A percentile compares a stretch with the other conserved stretches of the same genome.
phyloP scores from a whole-genome alignment of 2,329 filamentous ascomycete species.

The Aspergillus sp. region DNA sequence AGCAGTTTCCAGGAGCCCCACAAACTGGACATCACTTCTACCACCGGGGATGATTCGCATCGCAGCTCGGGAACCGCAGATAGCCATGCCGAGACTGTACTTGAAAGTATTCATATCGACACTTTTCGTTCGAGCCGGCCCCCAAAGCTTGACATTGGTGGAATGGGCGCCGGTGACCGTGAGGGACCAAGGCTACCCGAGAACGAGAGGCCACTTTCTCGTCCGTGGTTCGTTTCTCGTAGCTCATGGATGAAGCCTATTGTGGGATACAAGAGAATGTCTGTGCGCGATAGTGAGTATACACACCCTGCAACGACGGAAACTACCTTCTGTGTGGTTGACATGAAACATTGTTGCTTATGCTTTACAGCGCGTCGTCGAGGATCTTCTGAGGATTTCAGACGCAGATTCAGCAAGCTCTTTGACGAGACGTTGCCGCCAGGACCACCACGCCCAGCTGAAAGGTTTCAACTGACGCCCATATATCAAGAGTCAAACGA shows the following conservation, averaged over 20 bases:
- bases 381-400: constrained; percentile 34
- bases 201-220: constrained; percentile 9
- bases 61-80: not conserved
- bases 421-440: constrained; percentile 32
- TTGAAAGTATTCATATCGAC: constrained; percentile 9
- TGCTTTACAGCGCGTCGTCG: constrained; percentile 20
- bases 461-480: constrained; percentile 26
- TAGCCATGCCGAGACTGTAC: not conserved
- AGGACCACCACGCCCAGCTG: constrained; percentile 20
- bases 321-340: too few species aligned
- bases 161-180: not conserved
- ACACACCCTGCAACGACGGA: not conserved
- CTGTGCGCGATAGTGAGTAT: constrained; percentile 14
- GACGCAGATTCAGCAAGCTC: constrained; percentile 32
- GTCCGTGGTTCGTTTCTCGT: constrained; percentile 16
- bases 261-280: constrained; percentile 12
- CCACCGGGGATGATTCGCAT: not conserved
- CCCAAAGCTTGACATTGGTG: constrained; percentile 2
- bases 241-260: constrained; percentile 24
- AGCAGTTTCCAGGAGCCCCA: constrained; percentile 3
- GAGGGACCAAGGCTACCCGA: not conserved
- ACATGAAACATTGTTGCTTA: not conserved
- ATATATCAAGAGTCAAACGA: constrained; percentile 12
- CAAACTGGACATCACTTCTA: not conserved
- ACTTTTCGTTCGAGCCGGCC: constrained; percentile 6